These are phyloP conservation scores for Hansfordia pulvinata DNA, from an alignment of 2,329 filamentous ascomycete genomes.

Conservation along the genomic window DNA sequence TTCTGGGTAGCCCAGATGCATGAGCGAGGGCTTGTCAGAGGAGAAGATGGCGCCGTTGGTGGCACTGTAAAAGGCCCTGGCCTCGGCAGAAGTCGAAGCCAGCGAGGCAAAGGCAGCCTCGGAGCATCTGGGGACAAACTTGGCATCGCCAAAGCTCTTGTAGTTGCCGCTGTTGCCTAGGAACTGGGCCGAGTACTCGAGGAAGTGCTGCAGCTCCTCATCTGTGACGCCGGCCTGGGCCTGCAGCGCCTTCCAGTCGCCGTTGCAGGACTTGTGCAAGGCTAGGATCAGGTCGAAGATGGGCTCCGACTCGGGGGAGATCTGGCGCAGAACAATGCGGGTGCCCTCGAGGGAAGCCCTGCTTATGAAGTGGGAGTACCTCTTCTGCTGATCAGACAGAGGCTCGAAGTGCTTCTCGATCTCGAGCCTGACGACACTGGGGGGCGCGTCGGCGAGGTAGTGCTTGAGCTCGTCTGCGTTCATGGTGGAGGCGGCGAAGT, in stretches of 20 bases:
- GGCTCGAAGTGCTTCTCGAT: conserved; percentile 89
- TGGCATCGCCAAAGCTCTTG: conserved; percentile 76
- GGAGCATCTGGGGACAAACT: conserved; percentile 63
- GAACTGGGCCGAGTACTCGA: conserved; percentile 69
- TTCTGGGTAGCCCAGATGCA: conserved; percentile 66
- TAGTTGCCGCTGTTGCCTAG: conserved; percentile 74
- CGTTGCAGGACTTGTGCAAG: conserved; percentile 50
- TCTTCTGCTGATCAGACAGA: conserved; percentile 62
- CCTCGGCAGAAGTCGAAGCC: conserved; percentile 44
- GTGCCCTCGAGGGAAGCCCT: conserved; percentile 64
- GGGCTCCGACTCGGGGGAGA: conserved; percentile 67
- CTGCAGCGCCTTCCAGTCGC: conserved; percentile 58
- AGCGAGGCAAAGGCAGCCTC: conserved; percentile 52
- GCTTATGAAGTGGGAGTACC: conserved; percentile 85
- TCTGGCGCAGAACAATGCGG: conserved; percentile 66
- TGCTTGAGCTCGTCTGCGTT: conserved; percentile 50
- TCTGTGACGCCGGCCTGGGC: conserved; percentile 50
- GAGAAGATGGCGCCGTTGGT: conserved; percentile 64
- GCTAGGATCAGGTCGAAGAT: conserved; percentile 73
- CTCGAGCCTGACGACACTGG: conserved; percentile 73
- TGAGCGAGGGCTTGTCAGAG: conserved; percentile 44
- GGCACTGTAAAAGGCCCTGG: conserved; percentile 49
- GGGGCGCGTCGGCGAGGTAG: conserved; percentile 84
- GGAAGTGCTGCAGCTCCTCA: conserved; percentile 51
- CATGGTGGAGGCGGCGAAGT: conserved; percentile 26